A percentile compares a stretch with the other conserved stretches of the same genome.
Conservation (phyloP, 345 rosid species). For the Syzygium jambos region DNA sequence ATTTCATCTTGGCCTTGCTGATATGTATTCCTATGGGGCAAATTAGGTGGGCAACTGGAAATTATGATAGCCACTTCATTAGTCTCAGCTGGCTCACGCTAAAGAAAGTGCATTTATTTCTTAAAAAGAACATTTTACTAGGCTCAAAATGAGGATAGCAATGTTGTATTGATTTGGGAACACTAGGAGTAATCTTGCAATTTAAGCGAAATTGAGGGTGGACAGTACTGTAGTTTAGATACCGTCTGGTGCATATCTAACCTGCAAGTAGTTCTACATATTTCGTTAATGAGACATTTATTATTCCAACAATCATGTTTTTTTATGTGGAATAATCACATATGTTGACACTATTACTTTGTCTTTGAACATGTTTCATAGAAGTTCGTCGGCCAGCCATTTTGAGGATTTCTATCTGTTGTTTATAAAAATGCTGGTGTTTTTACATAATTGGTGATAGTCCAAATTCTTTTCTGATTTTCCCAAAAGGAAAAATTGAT, state of each 20-base stretch:
- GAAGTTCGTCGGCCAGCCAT: not conserved
- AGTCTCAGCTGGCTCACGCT: not conserved
- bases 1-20: not conserved
- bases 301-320: not conserved
- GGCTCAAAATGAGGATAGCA: not conserved
- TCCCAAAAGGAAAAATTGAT: not conserved
- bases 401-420: not conserved
- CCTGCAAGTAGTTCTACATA: not conserved
- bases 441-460: not conserved
- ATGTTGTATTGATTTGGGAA: not conserved
- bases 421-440: not conserved
- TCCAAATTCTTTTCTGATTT: not conserved
- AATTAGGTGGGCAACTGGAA: not conserved
- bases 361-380: not conserved
- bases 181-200: not conserved
- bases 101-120: not conserved
- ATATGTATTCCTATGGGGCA: not conserved
- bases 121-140: not conserved
- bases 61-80: not conserved
- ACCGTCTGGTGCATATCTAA: not conserved
- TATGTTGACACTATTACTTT: not conserved
- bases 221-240: not conserved
- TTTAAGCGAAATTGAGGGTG: not conserved
- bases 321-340: not conserved
- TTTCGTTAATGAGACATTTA: not conserved